Conservation (phyloP, 1,284 basidiomycete genomes). For the Mycosarcoma mackinlayi region DNA sequence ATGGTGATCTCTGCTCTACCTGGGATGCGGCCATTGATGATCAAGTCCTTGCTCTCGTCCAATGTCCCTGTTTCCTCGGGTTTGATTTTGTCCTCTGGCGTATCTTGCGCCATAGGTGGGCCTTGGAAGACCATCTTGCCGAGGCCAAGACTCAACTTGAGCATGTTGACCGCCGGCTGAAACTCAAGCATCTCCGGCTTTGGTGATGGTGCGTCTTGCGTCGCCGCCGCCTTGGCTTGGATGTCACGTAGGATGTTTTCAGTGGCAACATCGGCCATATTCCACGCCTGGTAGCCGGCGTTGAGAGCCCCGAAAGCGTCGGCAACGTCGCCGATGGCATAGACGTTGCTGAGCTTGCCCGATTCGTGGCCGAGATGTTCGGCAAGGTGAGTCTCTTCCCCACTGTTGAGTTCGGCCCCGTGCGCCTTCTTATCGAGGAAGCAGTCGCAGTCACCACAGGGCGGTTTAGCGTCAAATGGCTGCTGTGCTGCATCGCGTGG, state of each 20-base stretch:
- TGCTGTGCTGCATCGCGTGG: slow-evolving; percentile 55
- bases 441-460: slow-evolving; percentile 67
- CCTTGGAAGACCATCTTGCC: slow-evolving; percentile 65
- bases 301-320: slow-evolving; percentile 67
- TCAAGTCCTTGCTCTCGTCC: slow-evolving; percentile 20
- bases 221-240: slow-evolving; percentile 19
- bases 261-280: slow-evolving; percentile 65
- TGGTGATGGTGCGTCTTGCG: slow-evolving; percentile 1
- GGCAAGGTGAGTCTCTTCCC: slow-evolving; percentile 27
- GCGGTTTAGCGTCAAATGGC: slow-evolving; percentile 56
- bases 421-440: slow-evolving; percentile 65
- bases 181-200: slow-evolving; percentile 46
- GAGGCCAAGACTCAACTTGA: slow-evolving; percentile 62
- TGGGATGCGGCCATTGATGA: slow-evolving; percentile 32
- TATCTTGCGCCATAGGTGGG: slow-evolving; percentile 30
- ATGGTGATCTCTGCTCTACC: slow-evolving; percentile 50
- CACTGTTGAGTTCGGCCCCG: slow-evolving; percentile 25
- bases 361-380: slow-evolving; percentile 20
- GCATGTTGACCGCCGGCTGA: slow-evolving; percentile 58
- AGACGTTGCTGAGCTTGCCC: slow-evolving; percentile 54
- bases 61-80: slow-evolving; percentile 26
- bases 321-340: slow-evolving; percentile 66
- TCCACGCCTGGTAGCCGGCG: slow-evolving; percentile 67
- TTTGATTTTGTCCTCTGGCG: slow-evolving; percentile 17
- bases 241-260: slow-evolving; percentile 64